Conservation (phyloP, 1,284 basidiomycete species). For the Coniophora puteana region DNA sequence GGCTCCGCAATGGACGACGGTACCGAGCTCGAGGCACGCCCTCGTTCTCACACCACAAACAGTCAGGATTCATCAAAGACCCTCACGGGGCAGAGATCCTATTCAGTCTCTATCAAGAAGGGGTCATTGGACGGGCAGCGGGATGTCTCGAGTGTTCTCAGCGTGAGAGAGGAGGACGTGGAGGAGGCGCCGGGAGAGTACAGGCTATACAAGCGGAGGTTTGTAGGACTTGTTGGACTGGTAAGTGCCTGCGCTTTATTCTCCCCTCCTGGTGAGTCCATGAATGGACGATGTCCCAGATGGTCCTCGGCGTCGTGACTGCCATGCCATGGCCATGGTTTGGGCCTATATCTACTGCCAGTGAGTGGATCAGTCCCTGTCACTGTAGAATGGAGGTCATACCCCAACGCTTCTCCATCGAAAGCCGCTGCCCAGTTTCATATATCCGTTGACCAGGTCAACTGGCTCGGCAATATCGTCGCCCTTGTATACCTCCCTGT, state of each 20-base stretch:
- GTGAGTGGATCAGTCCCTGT: constrained; percentile 31
- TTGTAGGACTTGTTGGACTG: constrained; percentile 58
- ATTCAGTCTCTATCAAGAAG: too few relatives aligned
- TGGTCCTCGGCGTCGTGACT: constrained; percentile 54
- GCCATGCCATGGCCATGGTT: constrained; percentile 73
- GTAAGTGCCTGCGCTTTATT: constrained; percentile 31
- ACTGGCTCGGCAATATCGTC: constrained; percentile 73
- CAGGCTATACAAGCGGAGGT: constrained; percentile 63
- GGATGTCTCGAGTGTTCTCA: too few relatives aligned
- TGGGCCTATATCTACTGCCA: constrained; percentile 67
- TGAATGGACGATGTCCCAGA: constrained; percentile 31
- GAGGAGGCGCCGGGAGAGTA: constrained; percentile 35
- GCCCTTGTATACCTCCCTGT: constrained; percentile 57
- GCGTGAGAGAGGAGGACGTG: too few relatives aligned
- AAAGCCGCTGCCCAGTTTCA: constrained; percentile 57
- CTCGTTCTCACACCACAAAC: too few relatives aligned
- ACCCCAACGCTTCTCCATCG: constrained; percentile 1
- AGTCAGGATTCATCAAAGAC: too few relatives aligned
- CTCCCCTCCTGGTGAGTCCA: not conserved
- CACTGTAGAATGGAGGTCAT: not conserved
- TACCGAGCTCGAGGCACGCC: too few relatives aligned
- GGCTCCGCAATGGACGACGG: too few relatives aligned
- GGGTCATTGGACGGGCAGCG: too few relatives aligned
- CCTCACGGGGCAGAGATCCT: too few relatives aligned
- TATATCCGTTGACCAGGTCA: constrained; percentile 63